Conservation (phyloP, 805 yeast species). For the Komagataella ulmi region DNA sequence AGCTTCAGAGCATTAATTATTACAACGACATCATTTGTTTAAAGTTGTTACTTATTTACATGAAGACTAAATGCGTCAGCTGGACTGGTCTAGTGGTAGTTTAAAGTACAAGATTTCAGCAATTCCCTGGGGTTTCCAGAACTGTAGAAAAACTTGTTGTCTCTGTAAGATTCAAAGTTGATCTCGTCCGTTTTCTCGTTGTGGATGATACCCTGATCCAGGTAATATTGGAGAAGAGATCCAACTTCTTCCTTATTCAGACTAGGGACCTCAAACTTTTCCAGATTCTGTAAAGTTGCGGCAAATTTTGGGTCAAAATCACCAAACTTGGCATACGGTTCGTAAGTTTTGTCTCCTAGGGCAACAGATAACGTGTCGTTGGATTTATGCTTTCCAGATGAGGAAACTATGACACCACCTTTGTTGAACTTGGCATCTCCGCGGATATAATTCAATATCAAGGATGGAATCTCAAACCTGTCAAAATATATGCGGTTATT, state of each 20-base stretch:
- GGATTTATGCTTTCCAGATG: conserved; percentile 38
- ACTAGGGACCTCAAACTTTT: conserved; percentile 24
- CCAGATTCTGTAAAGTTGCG: conserved; percentile 20
- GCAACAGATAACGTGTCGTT: conserved; percentile 49
- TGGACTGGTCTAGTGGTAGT: conserved; percentile 11
- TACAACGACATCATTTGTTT: background rate
- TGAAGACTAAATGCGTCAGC: background rate
- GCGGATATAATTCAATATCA: conserved; percentile 36
- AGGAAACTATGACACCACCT: conserved; percentile 58
- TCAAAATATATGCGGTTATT: conserved; percentile 43
- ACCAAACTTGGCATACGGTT: conserved; percentile 37
- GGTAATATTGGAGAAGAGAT: conserved; percentile 24
- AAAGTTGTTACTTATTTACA: background rate
- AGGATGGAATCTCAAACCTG: conserved; percentile 50
- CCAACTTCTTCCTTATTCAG: conserved; percentile 30
- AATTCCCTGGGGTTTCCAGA: conserved; percentile 53
- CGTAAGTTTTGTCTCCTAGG: conserved; percentile 34
- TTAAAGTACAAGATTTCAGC: conserved; percentile 24
- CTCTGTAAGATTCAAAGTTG: conserved; percentile 3
- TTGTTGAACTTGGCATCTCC: conserved; percentile 38
- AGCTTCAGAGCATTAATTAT: background rate
- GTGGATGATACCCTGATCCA: conserved; percentile 23
- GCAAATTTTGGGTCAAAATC: conserved; percentile 46
- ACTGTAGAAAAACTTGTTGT: conserved; percentile 24
- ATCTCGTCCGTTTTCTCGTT: conserved; percentile 19